Percentiles rank a stretch among this genome's conserved stretches.
These are phyloP conservation scores for Phlebiopsis flavidoalba DNA, from an alignment of 768 basidiomycete species.

Conservation along the genomic window DNA sequence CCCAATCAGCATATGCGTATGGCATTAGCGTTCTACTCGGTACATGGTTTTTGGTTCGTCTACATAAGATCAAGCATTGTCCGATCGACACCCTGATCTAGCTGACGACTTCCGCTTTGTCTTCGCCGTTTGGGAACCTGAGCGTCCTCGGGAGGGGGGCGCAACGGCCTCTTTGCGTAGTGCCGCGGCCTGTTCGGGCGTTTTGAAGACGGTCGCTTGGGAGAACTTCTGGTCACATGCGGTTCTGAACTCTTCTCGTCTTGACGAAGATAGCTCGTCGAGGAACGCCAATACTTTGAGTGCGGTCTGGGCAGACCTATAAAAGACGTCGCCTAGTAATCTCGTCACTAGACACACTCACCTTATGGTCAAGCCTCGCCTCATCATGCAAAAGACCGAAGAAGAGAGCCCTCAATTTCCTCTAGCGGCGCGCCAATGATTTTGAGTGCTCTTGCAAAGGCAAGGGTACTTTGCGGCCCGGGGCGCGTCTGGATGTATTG, in stretches of 20 bases:
- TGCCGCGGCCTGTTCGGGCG: conserved; percentile 41
- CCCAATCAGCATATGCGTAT: background rate
- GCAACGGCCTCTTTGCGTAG: conserved; percentile 25
- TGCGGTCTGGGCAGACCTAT: conserved; percentile 41
- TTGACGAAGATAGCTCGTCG: conserved; percentile 40
- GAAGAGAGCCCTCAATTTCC: conserved; percentile 57
- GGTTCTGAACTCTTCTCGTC: conserved; percentile 56
- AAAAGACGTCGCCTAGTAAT: background rate
- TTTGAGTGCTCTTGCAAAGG: conserved; percentile 52
- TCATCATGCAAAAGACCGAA: conserved; percentile 44
- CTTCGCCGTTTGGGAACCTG: conserved; percentile 4
- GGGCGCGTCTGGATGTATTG: conserved; percentile 69
- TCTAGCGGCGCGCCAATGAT: conserved; percentile 42
- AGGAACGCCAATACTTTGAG: conserved; percentile 45
- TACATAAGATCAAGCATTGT: background rate
- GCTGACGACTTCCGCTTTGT: conserved; percentile 2
- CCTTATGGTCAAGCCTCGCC: conserved; percentile 42
- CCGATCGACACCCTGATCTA: background rate
- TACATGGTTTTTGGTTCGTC: background rate
- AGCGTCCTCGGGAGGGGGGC: background rate
- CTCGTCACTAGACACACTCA: conserved; percentile 21
- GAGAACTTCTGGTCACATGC: conserved; percentile 49
- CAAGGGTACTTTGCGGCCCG: conserved; percentile 48
- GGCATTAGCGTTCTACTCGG: background rate
- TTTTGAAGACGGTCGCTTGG: conserved; percentile 65